phyloP scores from a whole-genome alignment of 495 filamentous ascomycete genomes.

The Hypoxylon fuscum region DNA sequence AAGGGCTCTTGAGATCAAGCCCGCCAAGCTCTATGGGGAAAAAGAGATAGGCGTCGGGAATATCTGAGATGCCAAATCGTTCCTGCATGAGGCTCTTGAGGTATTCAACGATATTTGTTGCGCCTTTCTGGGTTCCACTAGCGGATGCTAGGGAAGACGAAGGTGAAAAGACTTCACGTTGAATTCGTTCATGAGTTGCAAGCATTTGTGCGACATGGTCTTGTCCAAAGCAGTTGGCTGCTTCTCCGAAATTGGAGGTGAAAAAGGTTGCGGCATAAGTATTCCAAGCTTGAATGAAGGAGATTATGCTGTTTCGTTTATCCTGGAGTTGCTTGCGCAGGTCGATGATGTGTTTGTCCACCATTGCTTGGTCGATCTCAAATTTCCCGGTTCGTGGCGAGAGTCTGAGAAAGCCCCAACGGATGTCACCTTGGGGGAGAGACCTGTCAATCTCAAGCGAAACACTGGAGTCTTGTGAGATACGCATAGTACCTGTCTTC shows the following conservation, averaged over 20 bases:
- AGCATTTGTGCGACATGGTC: constrained; percentile 72
- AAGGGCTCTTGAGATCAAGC: constrained; percentile 65
- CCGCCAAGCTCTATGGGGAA: constrained; percentile 69
- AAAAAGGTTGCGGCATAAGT: constrained; percentile 72
- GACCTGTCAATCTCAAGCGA: constrained; percentile 39
- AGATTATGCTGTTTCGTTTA: constrained; percentile 64
- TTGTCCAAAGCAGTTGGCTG: constrained; percentile 70
- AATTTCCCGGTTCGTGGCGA: constrained; percentile 64
- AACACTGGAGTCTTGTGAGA: constrained; percentile 32
- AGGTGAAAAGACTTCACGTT: constrained; percentile 60
- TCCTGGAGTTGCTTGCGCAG: constrained; percentile 67
- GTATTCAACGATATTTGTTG: constrained; percentile 65
- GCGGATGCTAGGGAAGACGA: constrained; percentile 22
- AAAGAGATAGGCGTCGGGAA: constrained; percentile 76
- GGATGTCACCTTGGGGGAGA: constrained; percentile 67
- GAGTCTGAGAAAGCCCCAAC: constrained; percentile 72
- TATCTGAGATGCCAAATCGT: constrained; percentile 62
- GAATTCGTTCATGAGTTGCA: constrained; percentile 66
- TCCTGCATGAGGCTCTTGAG: constrained; percentile 63
- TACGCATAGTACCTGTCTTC: constrained; percentile 66
- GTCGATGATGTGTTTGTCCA: constrained; percentile 69
- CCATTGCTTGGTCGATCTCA: constrained; percentile 68
- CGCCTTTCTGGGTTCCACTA: constrained; percentile 16
- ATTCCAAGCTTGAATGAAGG: constrained; percentile 73
- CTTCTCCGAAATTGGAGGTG: constrained; percentile 70